phyloP scores from a whole-genome alignment of 1,284 basidiomycete species.

The Pseudozyma sp. region DNA sequence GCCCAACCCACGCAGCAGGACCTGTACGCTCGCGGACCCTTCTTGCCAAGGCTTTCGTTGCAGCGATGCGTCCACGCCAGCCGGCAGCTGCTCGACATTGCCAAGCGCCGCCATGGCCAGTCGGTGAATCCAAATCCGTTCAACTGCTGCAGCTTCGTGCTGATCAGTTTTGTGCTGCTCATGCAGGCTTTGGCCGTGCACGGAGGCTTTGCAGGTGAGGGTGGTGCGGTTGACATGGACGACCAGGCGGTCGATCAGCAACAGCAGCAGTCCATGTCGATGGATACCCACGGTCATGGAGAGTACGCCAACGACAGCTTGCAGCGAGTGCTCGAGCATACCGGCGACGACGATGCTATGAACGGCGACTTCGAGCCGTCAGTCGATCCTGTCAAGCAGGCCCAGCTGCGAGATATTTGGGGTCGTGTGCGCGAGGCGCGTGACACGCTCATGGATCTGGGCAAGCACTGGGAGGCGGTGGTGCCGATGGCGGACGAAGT shows the following conservation, averaged over 20 bases:
- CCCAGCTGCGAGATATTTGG: conserved; percentile 57
- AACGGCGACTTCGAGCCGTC: conserved; percentile 33
- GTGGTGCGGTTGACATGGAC: conserved; percentile 15
- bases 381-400: conserved; percentile 40
- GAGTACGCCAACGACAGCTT: conserved; percentile 43
- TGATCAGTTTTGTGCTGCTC: conserved; percentile 62
- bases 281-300: conserved; percentile 15
- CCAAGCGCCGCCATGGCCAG: conserved; percentile 46
- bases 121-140: conserved; percentile 60
- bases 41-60: conserved; percentile 55
- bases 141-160: conserved; percentile 63
- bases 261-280: conserved; percentile 11
- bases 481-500: conserved; percentile 61
- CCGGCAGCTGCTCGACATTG: conserved; percentile 59
- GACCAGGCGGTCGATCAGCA: conserved; percentile 4
- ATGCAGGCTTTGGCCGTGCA: conserved; percentile 62
- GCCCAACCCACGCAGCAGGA: conserved; percentile 43
- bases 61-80: conserved; percentile 61
- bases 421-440: conserved; percentile 55
- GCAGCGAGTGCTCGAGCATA: conserved; percentile 37
- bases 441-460: conserved; percentile 52
- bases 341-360: conserved; percentile 19
- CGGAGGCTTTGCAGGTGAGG: conserved; percentile 37
- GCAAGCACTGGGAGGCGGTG: conserved; percentile 59
- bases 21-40: conserved; percentile 58